Evolutionary conservation across 345 rosid genomes (phyloP).

Genomic region (Boechera retrofracta): DNA sequence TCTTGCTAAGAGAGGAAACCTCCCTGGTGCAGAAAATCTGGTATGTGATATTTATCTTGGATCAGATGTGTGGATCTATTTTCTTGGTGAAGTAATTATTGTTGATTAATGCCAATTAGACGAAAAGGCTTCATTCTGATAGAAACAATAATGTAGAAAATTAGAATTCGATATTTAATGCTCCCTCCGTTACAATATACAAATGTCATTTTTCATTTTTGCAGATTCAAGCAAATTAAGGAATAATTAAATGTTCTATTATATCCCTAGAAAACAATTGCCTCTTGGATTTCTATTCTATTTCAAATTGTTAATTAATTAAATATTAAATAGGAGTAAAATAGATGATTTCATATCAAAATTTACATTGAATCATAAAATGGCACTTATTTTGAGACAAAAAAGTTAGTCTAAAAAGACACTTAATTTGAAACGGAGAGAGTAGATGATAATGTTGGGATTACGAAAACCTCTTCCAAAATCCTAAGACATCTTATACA

Average conservation of each 20-base stretch:
- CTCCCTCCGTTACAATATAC: not conserved
- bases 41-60: slow-evolving; percentile 53
- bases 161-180: not conserved
- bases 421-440: not conserved
- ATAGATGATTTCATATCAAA: not conserved
- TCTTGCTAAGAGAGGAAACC: slow-evolving; percentile 99
- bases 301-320: not conserved
- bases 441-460: not conserved
- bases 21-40: slow-evolving; percentile 99
- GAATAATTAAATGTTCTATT: not conserved
- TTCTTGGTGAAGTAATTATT: slow-evolving; percentile 15
- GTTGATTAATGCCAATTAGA: slow-evolving; percentile 12
- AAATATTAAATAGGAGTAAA: not conserved
- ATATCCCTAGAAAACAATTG: not conserved
- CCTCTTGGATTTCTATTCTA: not conserved
- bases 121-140: not conserved
- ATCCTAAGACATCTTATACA: slow-evolving; percentile 13
- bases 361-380: not conserved
- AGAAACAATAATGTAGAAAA: not conserved
- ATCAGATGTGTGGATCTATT: slow-evolving; percentile 31
- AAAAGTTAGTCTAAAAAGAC: not conserved
- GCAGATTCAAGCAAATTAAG: not conserved
- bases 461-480: not conserved
- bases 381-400: not conserved
- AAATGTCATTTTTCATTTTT: slow-evolving; percentile 8